Evolutionary conservation across 2,329 filamentous ascomycete genomes (phyloP), one percentile per base, ranked within the genome.

Genomic region (Mycosphaerella sp.): DNA sequence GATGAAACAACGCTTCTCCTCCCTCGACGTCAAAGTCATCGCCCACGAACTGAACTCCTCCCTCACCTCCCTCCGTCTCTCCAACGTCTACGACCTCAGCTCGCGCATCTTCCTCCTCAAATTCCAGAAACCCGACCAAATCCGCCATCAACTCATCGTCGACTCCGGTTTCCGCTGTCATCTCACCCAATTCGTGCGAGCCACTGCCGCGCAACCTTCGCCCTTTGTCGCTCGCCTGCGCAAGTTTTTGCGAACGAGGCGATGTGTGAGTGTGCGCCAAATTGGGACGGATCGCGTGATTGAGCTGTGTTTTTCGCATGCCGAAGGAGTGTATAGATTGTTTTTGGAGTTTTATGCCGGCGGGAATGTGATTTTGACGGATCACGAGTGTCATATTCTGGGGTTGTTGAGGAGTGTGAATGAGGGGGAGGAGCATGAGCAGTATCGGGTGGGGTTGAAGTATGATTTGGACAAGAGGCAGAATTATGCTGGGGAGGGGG

Each of bases 161-260:
- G 93, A 98, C 68, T 93, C 88, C 1, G 93, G 93, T 27, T 98
- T 98, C 70, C 89, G 93, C 66, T 94, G 89, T 70, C 93, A 98
- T 68, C 77, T 97, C 52, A 97, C 93, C 28, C 83, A 86, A 62
- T 98, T 95, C 73, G 82, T 87, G 25, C 86, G 93, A 59, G 86
- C 89, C 0, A 91, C 91, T 1, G 88, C 90, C 4, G 80, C 86
- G 14, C 82, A 85, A 0, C 93, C 93, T 2, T 95, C 89, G 6
- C 76, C 79, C 39, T 98, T 98, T 68, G 89, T 96, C 41, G 79
- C 84, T 42, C 81, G 87, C 52, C 74, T 98, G 52, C 84, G 93
- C 60, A 96, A 95, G 72, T 86, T 82, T 63, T 79, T 98, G 46
- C 93, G 91, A 69, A 94, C 90, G 8, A 79, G 91, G 55, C 77